A percentile compares a stretch with the other conserved stretches of the same genome.
Conservation (phyloP, 352 stramenopile species). For the Pythium phragmiticola region DNA sequence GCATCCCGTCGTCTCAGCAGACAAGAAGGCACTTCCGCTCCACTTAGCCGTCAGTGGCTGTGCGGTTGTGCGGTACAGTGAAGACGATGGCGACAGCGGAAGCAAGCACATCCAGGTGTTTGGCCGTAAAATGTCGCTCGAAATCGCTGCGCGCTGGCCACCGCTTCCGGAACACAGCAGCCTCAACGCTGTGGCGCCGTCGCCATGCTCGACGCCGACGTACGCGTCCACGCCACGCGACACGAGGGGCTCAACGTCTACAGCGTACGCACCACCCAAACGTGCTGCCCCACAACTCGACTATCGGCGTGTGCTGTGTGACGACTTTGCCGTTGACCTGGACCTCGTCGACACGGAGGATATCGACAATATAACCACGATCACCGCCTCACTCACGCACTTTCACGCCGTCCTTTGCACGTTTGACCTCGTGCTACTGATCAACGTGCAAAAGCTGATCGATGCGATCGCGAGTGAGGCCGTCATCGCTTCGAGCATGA, state of each 20-base stretch:
- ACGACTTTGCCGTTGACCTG: constrained; percentile 72
- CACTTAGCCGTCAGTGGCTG: constrained; percentile 63
- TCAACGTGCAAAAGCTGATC: constrained; percentile 22
- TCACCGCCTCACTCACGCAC: constrained; percentile 62
- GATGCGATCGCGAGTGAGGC: constrained; percentile 21
- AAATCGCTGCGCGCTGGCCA: constrained; percentile 57
- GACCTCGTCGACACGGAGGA: constrained; percentile 54
- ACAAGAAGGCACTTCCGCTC: constrained; percentile 17
- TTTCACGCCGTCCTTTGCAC: constrained; percentile 67
- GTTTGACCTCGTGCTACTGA: constrained; percentile 54
- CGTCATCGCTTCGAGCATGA: background rate
- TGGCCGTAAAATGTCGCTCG: constrained; percentile 68
- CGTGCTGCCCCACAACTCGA: constrained; percentile 5
- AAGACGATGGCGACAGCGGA: constrained; percentile 29
- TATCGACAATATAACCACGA: constrained; percentile 40
- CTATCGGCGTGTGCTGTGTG: constrained; percentile 63
- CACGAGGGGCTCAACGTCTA: background rate
- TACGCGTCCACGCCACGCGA: constrained; percentile 8
- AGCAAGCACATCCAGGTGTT: constrained; percentile 60
- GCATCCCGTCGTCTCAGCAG: constrained; percentile 17
- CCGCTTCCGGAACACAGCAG: constrained; percentile 24
- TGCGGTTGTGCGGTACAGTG: constrained; percentile 53
- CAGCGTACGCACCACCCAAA: background rate
- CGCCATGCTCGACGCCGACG: constrained; percentile 28
- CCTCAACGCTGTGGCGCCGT: constrained; percentile 12